These are phyloP conservation scores for Candida glucosophila DNA, from an alignment of 1,139 yeast species.

Conservation along the genomic window DNA sequence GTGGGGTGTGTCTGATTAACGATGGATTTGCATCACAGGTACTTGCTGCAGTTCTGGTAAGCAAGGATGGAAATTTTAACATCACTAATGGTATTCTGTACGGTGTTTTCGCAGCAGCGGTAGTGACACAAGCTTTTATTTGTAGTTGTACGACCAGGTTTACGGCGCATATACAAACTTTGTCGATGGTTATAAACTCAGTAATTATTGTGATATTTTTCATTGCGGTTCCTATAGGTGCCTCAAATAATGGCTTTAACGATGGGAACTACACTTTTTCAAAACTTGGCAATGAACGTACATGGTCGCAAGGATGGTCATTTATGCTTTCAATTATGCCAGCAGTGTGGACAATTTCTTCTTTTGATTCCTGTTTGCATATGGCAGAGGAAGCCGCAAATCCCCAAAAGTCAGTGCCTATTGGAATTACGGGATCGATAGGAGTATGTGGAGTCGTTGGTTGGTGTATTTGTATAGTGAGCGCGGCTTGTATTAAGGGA, in stretches of 20 bases:
- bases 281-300: slow-evolving; percentile 9
- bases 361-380: slow-evolving; percentile 24
- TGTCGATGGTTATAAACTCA: slow-evolving; percentile 15
- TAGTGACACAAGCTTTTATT: slow-evolving; percentile 11
- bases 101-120: slow-evolving; percentile 20
- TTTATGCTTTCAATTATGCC: slow-evolving; percentile 21
- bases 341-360: slow-evolving; percentile 25
- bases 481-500: slow-evolving; percentile 13
- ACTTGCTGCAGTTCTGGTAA: slow-evolving; percentile 16
- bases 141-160: slow-evolving; percentile 17
- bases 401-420: slow-evolving; percentile 19
- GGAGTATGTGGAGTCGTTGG: slow-evolving; percentile 15
- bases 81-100: slow-evolving; percentile 16
- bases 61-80: slow-evolving; percentile 14
- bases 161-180: slow-evolving; percentile 10
- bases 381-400: slow-evolving; percentile 22
- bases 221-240: slow-evolving; percentile 21
- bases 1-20: slow-evolving; percentile 19
- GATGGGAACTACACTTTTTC: slow-evolving; percentile 12
- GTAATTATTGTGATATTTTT: slow-evolving; percentile 11
- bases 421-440: slow-evolving; percentile 19
- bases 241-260: slow-evolving; percentile 9
- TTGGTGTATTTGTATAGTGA: slow-evolving; percentile 12
- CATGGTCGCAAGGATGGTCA: slow-evolving; percentile 16
- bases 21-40: slow-evolving; percentile 21